Evolutionary conservation across 2,329 filamentous ascomycete genomes (phyloP).

Genomic region (Aspergillus spinulosporus): DNA sequence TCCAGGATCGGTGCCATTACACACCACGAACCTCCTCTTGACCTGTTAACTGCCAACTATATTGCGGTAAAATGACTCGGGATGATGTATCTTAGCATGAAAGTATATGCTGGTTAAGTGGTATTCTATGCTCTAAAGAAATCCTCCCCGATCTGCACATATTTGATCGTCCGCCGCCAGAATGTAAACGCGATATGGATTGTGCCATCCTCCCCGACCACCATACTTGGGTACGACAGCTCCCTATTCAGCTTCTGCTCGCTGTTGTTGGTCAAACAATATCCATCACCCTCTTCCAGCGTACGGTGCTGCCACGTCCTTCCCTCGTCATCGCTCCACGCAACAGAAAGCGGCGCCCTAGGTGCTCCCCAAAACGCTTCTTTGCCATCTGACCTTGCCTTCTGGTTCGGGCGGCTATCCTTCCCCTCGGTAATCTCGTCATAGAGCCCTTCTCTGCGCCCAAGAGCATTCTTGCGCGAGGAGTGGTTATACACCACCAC

Average conservation of each 20-base stretch:
- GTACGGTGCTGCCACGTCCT: neutral
- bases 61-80: no score
- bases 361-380: slow-evolving; percentile 50
- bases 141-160: slow-evolving; percentile 3
- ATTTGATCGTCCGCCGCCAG: slow-evolving; percentile 11
- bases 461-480: neutral
- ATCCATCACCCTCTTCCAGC: slow-evolving; percentile 3
- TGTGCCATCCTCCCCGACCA: slow-evolving; percentile 2
- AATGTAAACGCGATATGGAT: slow-evolving; percentile 11
- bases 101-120: no score
- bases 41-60: no score
- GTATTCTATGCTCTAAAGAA: slow-evolving; percentile 5
- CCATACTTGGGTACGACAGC: slow-evolving; percentile 12
- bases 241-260: slow-evolving; percentile 10
- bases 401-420: slow-evolving; percentile 6
- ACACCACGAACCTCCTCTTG: no score
- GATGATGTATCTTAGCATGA: no score
- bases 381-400: slow-evolving; percentile 29
- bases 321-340: slow-evolving; percentile 26
- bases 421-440: slow-evolving; percentile 7
- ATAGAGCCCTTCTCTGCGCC: slow-evolving; percentile 3
- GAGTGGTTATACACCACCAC: slow-evolving; percentile 9
- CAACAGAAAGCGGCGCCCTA: slow-evolving; percentile 24
- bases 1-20: no score
- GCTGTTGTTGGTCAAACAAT: slow-evolving; percentile 7